Percentiles rank a stretch among this genome's conserved stretches.
Conservation (phyloP, 768 basidiomycete species). For the Tubosaeta brunneosetosa region DNA sequence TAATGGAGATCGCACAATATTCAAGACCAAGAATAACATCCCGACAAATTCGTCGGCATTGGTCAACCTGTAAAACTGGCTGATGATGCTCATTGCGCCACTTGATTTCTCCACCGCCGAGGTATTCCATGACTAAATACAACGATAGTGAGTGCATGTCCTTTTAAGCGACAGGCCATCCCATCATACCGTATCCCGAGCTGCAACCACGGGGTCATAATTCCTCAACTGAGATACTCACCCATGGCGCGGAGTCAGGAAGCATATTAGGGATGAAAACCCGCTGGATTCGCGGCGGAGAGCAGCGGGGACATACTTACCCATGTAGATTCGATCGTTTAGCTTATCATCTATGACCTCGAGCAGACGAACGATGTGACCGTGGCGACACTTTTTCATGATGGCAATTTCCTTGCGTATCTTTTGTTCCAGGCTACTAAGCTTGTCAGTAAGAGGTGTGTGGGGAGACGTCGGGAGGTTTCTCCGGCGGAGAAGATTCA, state of each 20-base stretch:
- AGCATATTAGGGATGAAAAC: slow-evolving; percentile 18
- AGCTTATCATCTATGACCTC: slow-evolving; percentile 95
- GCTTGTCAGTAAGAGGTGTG: slow-evolving; percentile 58
- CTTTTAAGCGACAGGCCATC: slow-evolving; percentile 10
- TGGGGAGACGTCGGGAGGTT: slow-evolving; percentile 41
- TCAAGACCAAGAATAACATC: slow-evolving; percentile 94
- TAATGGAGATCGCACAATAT: slow-evolving; percentile 63
- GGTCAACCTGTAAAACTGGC: slow-evolving; percentile 78
- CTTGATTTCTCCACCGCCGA: slow-evolving; percentile 90
- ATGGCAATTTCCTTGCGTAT: slow-evolving; percentile 94
- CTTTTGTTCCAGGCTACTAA: slow-evolving; percentile 72
- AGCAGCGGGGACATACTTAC: slow-evolving; percentile 45
- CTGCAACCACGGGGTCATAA: slow-evolving; percentile 31
- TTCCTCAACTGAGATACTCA: slow-evolving; percentile 29
- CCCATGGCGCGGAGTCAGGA: slow-evolving; percentile 24
- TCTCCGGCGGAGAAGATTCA: slow-evolving; percentile 49
- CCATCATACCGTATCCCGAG: slow-evolving; percentile 30
- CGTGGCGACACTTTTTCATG: slow-evolving; percentile 94
- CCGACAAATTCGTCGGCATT: slow-evolving; percentile 83
- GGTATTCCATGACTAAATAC: slow-evolving; percentile 86
- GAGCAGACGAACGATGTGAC: slow-evolving; percentile 81
- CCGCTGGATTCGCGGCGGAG: slow-evolving; percentile 10
- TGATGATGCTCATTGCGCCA: slow-evolving; percentile 65
- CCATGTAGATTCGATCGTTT: slow-evolving; percentile 87
- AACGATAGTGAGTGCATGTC: slow-evolving; percentile 17